Conservation (phyloP, 306 rosid genomes). For the Vicia faba region DNA sequence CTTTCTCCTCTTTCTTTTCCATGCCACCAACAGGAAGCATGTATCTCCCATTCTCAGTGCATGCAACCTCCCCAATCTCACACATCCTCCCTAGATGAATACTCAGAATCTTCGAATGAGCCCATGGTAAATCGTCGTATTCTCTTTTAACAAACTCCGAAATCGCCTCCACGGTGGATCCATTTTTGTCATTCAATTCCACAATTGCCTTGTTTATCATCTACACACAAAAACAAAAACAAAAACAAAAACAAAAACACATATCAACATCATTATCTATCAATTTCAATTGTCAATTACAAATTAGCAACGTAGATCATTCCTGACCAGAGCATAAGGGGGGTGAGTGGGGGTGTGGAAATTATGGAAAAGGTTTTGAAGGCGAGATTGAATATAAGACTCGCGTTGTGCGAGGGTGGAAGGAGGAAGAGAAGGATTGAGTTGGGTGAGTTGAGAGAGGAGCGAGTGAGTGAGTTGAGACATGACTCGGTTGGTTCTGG, state of each 20-base stretch:
- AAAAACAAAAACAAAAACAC: no score
- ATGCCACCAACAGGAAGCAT: neutral
- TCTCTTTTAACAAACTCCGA: conserved; percentile 36
- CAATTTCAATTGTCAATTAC: neutral
- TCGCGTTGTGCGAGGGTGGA: neutral
- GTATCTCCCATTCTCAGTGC: conserved; percentile 27
- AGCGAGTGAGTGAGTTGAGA: conserved; percentile 12
- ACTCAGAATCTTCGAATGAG: conserved; percentile 44
- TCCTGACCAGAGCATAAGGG: conserved; percentile 40
- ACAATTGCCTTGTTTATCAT: conserved; percentile 46
- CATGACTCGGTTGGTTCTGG: conserved; percentile 8
- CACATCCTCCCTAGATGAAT: conserved; percentile 42
- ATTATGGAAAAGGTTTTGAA: conserved; percentile 25
- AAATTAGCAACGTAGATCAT: neutral
- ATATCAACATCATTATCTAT: neutral
- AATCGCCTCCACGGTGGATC: conserved; percentile 43
- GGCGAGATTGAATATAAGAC: conserved; percentile 14
- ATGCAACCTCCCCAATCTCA: conserved; percentile 30
- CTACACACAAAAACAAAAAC: conserved; percentile 9
- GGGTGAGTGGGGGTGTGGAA: conserved; percentile 46
- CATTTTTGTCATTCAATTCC: conserved; percentile 29
- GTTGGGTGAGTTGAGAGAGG: conserved; percentile 8
- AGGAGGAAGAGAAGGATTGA: conserved; percentile 11
- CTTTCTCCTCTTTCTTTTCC: neutral
- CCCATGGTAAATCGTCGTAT: conserved; percentile 46